Conservation (phyloP, 768 basidiomycete species). For the Macrolepiota fuliginosa region DNA sequence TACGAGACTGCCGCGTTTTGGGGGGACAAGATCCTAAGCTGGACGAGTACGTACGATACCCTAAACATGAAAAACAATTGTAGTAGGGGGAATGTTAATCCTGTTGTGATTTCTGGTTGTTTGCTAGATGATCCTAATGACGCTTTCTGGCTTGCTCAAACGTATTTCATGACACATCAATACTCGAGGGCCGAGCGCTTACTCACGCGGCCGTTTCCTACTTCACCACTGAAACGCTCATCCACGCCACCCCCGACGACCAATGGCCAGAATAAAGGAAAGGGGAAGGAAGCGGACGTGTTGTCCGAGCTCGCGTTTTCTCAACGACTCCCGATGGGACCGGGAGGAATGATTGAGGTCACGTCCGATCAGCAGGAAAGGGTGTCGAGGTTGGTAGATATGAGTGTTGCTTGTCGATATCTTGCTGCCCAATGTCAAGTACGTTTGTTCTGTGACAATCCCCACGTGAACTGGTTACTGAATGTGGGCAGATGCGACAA, state of each 20-base stretch:
- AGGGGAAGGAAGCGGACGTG: constrained; percentile 53
- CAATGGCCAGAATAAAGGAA: constrained; percentile 55
- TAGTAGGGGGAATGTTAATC: not conserved
- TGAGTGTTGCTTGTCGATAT: constrained; percentile 95
- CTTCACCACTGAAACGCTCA: constrained; percentile 39
- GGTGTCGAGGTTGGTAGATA: constrained; percentile 81
- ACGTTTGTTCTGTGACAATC: constrained; percentile 16
- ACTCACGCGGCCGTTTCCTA: constrained; percentile 82
- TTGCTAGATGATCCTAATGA: constrained; percentile 88
- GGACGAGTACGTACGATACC: constrained; percentile 72
- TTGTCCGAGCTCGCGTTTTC: constrained; percentile 18
- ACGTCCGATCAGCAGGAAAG: constrained; percentile 61
- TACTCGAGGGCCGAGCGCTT: constrained; percentile 93
- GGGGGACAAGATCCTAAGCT: constrained; percentile 95
- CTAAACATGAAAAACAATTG: not conserved
- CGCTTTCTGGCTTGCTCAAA: constrained; percentile 99
- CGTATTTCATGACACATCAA: constrained; percentile 93
- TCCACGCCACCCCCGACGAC: constrained; percentile 30
- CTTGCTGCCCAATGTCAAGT: constrained; percentile 95
- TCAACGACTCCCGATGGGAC: constrained; percentile 61
- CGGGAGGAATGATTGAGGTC: constrained; percentile 68
- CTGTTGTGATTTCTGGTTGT: not conserved
- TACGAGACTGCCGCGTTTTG: constrained; percentile 98
- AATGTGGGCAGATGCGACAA: constrained; percentile 58
- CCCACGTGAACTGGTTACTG: constrained; percentile 6